These are phyloP conservation scores for Vigna radiata DNA, from an alignment of 306 rosid species.

Conservation along the genomic window DNA sequence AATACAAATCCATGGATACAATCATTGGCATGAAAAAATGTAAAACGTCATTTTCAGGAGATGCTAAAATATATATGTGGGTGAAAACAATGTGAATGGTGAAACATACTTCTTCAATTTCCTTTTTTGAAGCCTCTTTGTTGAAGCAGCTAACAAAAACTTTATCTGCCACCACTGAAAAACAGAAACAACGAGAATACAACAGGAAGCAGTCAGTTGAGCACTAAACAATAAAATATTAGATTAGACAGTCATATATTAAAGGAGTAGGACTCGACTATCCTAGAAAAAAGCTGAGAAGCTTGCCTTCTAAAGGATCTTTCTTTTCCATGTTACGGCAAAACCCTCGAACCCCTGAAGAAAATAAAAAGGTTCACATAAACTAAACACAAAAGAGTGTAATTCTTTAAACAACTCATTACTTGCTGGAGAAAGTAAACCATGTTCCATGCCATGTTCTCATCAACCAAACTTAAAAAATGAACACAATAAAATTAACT, in stretches of 20 bases:
- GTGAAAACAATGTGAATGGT: conserved; percentile 25
- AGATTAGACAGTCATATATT: conserved; percentile 28
- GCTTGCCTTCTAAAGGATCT: conserved; percentile 35
- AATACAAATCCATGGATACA: conserved; percentile 32
- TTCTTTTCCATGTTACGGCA: conserved; percentile 48
- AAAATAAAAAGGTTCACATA: conserved; percentile 28
- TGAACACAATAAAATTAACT: conserved; percentile 3
- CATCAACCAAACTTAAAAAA: conserved; percentile 34
- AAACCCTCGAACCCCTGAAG: conserved; percentile 38
- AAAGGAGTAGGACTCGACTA: conserved; percentile 27
- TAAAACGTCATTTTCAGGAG: conserved; percentile 40
- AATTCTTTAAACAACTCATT: conserved; percentile 16
- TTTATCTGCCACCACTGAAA: conserved; percentile 63
- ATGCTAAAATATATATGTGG: conserved; percentile 42
- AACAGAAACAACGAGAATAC: conserved; percentile 41
- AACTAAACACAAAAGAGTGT: not conserved
- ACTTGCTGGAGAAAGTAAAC: conserved; percentile 14
- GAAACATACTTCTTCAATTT: conserved; percentile 80
- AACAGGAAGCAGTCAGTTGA: conserved; percentile 27
- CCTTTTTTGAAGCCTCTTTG: conserved; percentile 65
- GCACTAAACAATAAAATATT: conserved; percentile 10
- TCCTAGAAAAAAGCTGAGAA: conserved; percentile 35
- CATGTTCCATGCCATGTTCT: conserved; percentile 11
- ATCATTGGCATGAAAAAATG: conserved; percentile 28
- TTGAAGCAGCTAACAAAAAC: conserved; percentile 70